Evolutionary conservation across 192 early-diverging fungal genomes (phyloP).

Genomic region (Phlyctochytrium planicorne): DNA sequence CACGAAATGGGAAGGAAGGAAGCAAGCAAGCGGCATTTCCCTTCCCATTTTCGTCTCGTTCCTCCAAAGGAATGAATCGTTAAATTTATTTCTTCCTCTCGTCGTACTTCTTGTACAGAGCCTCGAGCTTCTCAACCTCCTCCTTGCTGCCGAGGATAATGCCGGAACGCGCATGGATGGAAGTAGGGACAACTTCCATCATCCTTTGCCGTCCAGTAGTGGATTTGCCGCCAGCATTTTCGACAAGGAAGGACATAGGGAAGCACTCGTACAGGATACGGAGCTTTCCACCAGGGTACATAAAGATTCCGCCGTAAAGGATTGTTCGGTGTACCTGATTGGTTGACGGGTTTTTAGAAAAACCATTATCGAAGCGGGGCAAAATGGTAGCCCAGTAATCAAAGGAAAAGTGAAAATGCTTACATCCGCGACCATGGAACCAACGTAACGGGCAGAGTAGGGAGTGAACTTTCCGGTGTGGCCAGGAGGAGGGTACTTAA

Average conservation of each 20-base stretch:
- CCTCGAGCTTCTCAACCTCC: constrained; percentile 87
- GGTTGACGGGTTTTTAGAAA: constrained; percentile 1
- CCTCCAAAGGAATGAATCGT: neutral
- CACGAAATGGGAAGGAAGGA: too few relatives aligned
- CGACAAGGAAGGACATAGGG: constrained; percentile 94
- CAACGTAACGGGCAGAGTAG: constrained; percentile 94
- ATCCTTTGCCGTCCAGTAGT: constrained; percentile 78
- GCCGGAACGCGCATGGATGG: constrained; percentile 86
- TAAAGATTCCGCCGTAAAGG: constrained; percentile 53
- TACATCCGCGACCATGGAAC: constrained; percentile 98
- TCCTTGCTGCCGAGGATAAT: constrained; percentile 89
- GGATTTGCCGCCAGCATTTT: constrained; percentile 95
- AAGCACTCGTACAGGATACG: constrained; percentile 97
- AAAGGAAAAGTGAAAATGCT: too few relatives aligned
- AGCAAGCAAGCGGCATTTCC: too few relatives aligned
- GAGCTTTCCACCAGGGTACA: constrained; percentile 91
- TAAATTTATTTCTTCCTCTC: constrained; percentile 4
- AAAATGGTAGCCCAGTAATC: too few relatives aligned
- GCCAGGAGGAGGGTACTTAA: constrained; percentile 84
- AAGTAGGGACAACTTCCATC: constrained; percentile 81
- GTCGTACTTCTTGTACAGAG: constrained; percentile 56
- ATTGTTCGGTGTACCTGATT: constrained; percentile 78
- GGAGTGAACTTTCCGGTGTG: constrained; percentile 66
- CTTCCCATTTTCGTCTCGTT: neutral
- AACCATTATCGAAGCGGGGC: too few relatives aligned